phyloP scores from a whole-genome alignment of 768 basidiomycete species.

The Trametes coccinea region DNA sequence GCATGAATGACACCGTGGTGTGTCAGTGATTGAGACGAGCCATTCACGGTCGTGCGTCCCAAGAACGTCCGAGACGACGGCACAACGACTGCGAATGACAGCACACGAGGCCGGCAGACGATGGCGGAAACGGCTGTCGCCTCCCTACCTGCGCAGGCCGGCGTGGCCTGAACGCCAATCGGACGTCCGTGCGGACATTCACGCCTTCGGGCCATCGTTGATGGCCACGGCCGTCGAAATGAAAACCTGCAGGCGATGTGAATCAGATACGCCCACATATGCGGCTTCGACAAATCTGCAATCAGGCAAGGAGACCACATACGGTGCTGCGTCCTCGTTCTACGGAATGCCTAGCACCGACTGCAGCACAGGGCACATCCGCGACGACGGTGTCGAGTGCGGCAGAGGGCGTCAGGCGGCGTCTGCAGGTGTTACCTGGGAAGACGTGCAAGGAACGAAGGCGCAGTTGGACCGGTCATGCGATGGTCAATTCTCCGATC shows the following conservation, averaged over 20 bases:
- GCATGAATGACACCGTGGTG: not conserved
- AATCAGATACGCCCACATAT: slow-evolving; percentile 11
- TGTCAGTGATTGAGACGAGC: not conserved
- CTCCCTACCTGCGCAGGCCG: slow-evolving; percentile 21
- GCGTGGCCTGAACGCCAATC: slow-evolving; percentile 3
- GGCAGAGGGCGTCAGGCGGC: not conserved
- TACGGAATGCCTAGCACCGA: not conserved
- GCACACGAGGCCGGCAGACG: slow-evolving; percentile 13
- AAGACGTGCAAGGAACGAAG: slow-evolving; percentile 2
- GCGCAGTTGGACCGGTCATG: slow-evolving; percentile 16
- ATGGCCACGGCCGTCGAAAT: slow-evolving; percentile 13
- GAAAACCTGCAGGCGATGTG: slow-evolving; percentile 22
- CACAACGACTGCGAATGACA: slow-evolving; percentile 2
- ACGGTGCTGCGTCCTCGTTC: too few species aligned
- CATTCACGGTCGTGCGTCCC: not conserved
- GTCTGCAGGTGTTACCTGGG: not conserved
- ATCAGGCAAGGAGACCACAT: too few species aligned
- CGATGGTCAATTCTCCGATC: slow-evolving; percentile 23
- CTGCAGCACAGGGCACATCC: not conserved
- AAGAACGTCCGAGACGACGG: not conserved
- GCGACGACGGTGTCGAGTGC: not conserved
- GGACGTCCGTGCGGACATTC: slow-evolving; percentile 18
- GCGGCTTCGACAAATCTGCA: slow-evolving; percentile 6
- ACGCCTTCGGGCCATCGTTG: slow-evolving; percentile 9
- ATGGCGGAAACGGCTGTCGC: slow-evolving; percentile 5